Evolutionary conservation across 805 yeast species (phyloP).

Genomic region (Kregervanrija delftensis): DNA sequence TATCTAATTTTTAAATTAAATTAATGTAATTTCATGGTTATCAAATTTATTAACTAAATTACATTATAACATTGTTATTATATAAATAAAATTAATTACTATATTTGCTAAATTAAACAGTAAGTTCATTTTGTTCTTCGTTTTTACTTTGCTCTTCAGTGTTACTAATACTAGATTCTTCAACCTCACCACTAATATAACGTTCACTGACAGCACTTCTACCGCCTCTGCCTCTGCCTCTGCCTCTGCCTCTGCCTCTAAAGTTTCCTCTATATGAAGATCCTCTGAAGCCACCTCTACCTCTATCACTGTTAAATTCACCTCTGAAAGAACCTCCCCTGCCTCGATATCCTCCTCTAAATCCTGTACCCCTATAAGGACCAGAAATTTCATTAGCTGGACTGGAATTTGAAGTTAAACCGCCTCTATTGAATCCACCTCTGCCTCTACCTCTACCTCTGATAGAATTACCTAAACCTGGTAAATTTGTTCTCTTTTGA

Average conservation of each 20-base stretch:
- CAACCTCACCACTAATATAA: too few species aligned
- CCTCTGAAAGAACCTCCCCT: background rate
- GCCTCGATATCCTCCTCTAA: constrained; percentile 34
- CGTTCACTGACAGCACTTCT: constrained; percentile 3
- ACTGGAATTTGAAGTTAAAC: background rate
- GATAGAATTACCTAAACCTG: constrained; percentile 32
- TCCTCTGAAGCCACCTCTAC: background rate
- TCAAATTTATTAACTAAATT: too few species aligned
- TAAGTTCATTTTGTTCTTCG: too few species aligned
- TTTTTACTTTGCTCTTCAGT: too few species aligned
- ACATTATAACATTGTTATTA: too few species aligned
- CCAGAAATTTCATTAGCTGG: background rate
- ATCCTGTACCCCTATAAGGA: background rate
- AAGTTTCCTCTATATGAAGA: background rate
- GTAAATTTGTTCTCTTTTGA: constrained; percentile 74
- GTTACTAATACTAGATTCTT: too few species aligned
- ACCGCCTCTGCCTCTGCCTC: constrained; percentile 8
- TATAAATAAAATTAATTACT: too few species aligned
- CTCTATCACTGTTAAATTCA: background rate
- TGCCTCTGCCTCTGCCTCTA: constrained; percentile 12
- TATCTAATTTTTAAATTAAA: too few species aligned
- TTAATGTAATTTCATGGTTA: too few species aligned
- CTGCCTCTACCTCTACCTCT: constrained; percentile 34
- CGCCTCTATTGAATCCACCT: constrained; percentile 3
- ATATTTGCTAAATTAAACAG: too few species aligned